Conservation (phyloP, 2,329 filamentous ascomycete species). For the Aspergillus pseudoterreus region DNA sequence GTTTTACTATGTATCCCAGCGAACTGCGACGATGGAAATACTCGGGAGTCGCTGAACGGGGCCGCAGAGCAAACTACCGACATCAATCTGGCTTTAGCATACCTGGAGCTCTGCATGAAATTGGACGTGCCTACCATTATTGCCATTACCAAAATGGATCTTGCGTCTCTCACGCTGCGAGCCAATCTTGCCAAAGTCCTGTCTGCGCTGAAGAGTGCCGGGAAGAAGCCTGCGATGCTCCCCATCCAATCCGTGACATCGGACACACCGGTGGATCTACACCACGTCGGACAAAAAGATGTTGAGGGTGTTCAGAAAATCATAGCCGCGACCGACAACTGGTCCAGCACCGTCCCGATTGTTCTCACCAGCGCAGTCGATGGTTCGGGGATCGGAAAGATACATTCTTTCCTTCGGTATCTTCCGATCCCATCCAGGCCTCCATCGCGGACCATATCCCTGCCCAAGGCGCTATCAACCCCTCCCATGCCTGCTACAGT, state of each 20-base stretch:
- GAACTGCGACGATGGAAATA: constrained; percentile 58
- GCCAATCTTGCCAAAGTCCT: constrained; percentile 70
- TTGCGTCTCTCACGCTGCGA: constrained; percentile 71
- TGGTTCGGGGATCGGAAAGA: constrained; percentile 72
- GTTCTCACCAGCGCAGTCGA: constrained; percentile 82
- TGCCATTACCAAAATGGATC: constrained; percentile 85
- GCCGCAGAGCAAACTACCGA: constrained; percentile 41
- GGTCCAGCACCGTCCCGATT: constrained; percentile 67
- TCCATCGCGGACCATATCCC: constrained; percentile 18
- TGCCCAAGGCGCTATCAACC: constrained; percentile 11
- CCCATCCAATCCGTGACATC: constrained; percentile 42
- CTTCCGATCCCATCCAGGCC: constrained; percentile 63
- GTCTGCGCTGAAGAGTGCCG: constrained; percentile 70
- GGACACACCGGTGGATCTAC: constrained; percentile 51
- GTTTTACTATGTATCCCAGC: constrained; percentile 82
- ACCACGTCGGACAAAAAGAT: constrained; percentile 55
- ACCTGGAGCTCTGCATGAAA: constrained; percentile 81
- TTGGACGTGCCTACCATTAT: constrained; percentile 74
- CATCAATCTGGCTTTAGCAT: constrained; percentile 70
- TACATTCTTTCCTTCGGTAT: constrained; percentile 76
- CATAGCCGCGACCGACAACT: constrained; percentile 41
- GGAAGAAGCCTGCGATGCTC: constrained; percentile 71
- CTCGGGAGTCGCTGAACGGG: constrained; percentile 13
- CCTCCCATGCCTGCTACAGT: constrained; percentile 58
- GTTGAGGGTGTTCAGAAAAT: constrained; percentile 56